These are phyloP conservation scores for Yarrowia phangngaensis DNA, from an alignment of 805 yeast genomes.

Conservation along the genomic window DNA sequence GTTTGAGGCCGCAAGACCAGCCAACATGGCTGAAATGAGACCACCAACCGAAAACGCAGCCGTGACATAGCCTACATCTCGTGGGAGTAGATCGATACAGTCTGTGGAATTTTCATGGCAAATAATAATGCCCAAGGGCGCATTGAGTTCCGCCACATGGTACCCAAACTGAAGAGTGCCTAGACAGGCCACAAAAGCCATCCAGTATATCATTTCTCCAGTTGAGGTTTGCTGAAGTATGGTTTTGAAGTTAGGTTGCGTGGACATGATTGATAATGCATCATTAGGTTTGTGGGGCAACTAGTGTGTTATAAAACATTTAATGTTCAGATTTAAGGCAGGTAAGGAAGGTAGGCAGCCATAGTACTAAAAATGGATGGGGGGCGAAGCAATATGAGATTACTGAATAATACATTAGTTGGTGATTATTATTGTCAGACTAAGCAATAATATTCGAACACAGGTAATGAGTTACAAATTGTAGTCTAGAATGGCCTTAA, in stretches of 20 bases:
- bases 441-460: too few relatives aligned
- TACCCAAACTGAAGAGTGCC: slow-evolving; percentile 89
- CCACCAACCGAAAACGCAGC: slow-evolving; percentile 85
- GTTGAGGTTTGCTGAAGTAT: slow-evolving; percentile 11
- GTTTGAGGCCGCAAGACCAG: slow-evolving; percentile 61
- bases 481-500: too few relatives aligned
- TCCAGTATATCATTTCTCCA: slow-evolving; percentile 24
- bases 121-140: slow-evolving; percentile 70
- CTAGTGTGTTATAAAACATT: neutral
- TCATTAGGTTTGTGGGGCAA: slow-evolving; percentile 9
- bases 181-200: slow-evolving; percentile 54
- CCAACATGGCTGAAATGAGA: slow-evolving; percentile 63
- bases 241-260: slow-evolving; percentile 19
- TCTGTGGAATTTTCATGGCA: slow-evolving; percentile 44
- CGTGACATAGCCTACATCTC: slow-evolving; percentile 54
- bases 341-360: too few relatives aligned
- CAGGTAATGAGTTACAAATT: too few relatives aligned
- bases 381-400: too few relatives aligned
- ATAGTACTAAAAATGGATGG: too few relatives aligned
- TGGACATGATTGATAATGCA: slow-evolving; percentile 2
- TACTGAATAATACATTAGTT: too few relatives aligned
- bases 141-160: slow-evolving; percentile 91
- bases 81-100: slow-evolving; percentile 54
- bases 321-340: too few relatives aligned
- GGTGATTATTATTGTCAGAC: too few relatives aligned